Conservation (phyloP, 345 rosid species). For the Sonneratia alba region DNA sequence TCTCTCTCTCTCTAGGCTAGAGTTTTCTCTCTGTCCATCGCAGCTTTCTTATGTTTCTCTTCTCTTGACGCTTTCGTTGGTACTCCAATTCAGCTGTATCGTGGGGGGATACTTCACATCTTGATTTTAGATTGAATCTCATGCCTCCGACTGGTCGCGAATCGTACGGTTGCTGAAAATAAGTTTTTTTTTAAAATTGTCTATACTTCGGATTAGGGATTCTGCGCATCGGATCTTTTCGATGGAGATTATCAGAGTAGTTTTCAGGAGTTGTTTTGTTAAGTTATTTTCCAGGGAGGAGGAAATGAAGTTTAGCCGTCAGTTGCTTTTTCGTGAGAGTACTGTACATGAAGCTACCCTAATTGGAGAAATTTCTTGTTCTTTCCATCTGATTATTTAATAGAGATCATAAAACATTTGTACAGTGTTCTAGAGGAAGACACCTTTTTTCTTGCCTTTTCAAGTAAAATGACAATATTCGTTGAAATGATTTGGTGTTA, state of each 20-base stretch:
- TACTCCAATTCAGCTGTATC: background rate
- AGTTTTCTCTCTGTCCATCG: background rate
- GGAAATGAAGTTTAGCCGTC: background rate
- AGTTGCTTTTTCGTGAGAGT: background rate
- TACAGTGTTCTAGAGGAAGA: background rate
- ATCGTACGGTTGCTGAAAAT: background rate
- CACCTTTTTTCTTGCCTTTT: background rate
- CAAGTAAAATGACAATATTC: background rate
- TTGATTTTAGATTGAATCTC: background rate
- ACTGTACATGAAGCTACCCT: background rate
- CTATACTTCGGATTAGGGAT: background rate
- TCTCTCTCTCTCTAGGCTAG: conserved; percentile 1
- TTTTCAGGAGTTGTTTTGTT: background rate
- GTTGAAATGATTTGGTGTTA: background rate
- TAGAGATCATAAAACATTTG: background rate
- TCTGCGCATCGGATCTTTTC: background rate
- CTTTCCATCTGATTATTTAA: background rate
- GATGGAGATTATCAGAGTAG: background rate
- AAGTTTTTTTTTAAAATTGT: background rate
- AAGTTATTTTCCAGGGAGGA: background rate
- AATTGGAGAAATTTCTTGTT: background rate
- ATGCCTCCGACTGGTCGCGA: background rate
- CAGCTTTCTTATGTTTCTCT: background rate
- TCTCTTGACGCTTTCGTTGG: background rate
- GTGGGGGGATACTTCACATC: background rate